Conservation (phyloP, 768 basidiomycete genomes). For the Boletus reticuloceps region DNA sequence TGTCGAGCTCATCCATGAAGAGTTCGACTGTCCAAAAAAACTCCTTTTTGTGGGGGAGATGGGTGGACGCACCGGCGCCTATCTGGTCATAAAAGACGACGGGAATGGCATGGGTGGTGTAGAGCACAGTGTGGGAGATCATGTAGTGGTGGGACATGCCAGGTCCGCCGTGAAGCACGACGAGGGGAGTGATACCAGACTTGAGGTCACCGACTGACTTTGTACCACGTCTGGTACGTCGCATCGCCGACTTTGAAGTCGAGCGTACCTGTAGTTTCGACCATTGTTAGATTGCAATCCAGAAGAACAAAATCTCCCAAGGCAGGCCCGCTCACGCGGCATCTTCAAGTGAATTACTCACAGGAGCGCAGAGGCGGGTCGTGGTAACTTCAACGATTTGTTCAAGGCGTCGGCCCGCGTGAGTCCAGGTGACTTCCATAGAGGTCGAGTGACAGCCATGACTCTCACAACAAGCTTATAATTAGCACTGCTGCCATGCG, state of each 20-base stretch:
- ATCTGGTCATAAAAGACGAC: slow-evolving; percentile 51
- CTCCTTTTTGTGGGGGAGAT: slow-evolving; percentile 34
- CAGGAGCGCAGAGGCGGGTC: background rate
- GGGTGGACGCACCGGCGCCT: slow-evolving; percentile 43
- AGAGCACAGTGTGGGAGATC: slow-evolving; percentile 33
- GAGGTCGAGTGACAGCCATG: too few relatives aligned
- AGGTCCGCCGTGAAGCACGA: slow-evolving; percentile 47
- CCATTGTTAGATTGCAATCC: background rate
- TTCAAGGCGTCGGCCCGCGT: too few relatives aligned
- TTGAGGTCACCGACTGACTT: slow-evolving; percentile 39
- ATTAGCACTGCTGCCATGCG: too few relatives aligned
- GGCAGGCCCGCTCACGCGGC: too few relatives aligned
- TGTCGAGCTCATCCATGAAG: slow-evolving; percentile 51
- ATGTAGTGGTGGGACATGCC: slow-evolving; percentile 32
- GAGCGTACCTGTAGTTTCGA: slow-evolving; percentile 14
- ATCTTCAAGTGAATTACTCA: background rate
- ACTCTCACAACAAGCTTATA: too few relatives aligned
- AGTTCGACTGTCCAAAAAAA: slow-evolving; percentile 46
- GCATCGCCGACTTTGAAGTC: slow-evolving; percentile 18
- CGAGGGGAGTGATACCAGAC: slow-evolving; percentile 16
- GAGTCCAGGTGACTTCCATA: too few relatives aligned
- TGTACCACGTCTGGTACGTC: slow-evolving; percentile 41
- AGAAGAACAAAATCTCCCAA: background rate
- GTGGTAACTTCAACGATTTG: background rate
- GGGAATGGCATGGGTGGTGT: slow-evolving; percentile 27